These are phyloP conservation scores for Gracilaria gracilis DNA, from an alignment of 23 red algal genomes.

Conservation along the genomic window DNA sequence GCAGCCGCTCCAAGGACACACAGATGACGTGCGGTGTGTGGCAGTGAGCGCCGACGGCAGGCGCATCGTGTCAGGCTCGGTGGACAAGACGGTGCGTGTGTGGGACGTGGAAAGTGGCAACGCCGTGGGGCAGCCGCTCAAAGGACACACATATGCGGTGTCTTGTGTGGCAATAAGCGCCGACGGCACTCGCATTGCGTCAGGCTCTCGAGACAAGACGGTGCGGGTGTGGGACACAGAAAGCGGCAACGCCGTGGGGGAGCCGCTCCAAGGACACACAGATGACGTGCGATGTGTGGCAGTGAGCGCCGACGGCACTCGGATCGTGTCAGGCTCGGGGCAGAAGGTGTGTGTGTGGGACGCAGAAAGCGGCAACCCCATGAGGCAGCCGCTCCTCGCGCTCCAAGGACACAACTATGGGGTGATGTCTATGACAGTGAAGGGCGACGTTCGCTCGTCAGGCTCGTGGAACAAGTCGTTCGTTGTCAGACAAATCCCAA, in stretches of 20 bases:
- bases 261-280: neutral
- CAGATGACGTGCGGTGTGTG: neutral
- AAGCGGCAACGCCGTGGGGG: neutral
- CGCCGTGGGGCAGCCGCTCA: neutral
- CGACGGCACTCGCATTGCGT: neutral
- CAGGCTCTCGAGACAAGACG: neutral
- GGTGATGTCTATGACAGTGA: too few species aligned
- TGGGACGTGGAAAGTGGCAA: neutral
- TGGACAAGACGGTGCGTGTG: neutral
- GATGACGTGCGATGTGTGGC: too few species aligned
- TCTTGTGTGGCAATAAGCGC: neutral
- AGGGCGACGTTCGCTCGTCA: too few species aligned
- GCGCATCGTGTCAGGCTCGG: neutral
- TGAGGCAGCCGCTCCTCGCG: too few species aligned
- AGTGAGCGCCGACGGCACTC: neutral
- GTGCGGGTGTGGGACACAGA: neutral
- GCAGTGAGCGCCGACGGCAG: neutral
- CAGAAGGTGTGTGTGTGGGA: neutral
- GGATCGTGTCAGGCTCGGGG: neutral
- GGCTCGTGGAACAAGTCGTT: too few species aligned
- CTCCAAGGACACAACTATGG: too few species aligned
- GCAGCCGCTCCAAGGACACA: neutral
- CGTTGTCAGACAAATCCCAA: too few species aligned
- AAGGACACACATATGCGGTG: neutral
- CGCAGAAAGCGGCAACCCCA: too few species aligned